Evolutionary conservation across 202 grass and related monocot species (phyloP).

Genomic region (Carex arenaria): DNA sequence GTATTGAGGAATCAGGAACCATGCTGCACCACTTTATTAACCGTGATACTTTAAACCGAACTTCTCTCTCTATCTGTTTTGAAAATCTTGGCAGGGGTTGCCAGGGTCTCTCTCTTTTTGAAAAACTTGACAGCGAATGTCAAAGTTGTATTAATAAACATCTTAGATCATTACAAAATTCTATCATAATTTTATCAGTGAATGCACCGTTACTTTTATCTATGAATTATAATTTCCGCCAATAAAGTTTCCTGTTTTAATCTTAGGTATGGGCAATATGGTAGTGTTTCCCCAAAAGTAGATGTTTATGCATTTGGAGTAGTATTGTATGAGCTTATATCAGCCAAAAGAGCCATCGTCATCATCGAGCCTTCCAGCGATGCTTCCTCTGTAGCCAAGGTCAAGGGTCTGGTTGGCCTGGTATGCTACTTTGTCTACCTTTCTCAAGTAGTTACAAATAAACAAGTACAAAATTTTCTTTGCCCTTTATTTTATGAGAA

Average conservation of each 20-base stretch:
- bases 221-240: neutral
- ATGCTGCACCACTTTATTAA: too few species aligned
- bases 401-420: slow-evolving; percentile 76
- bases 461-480: neutral
- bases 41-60: too few species aligned
- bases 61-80: too few species aligned
- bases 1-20: too few species aligned
- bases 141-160: too few species aligned
- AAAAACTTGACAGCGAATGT: too few species aligned
- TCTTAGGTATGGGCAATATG: slow-evolving; percentile 68
- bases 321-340: slow-evolving; percentile 94
- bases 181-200: neutral
- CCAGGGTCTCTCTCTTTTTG: too few species aligned
- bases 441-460: neutral
- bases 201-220: neutral
- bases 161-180: too few species aligned
- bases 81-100: too few species aligned
- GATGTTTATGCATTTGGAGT: slow-evolving; percentile 97
- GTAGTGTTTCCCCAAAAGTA: slow-evolving; percentile 84
- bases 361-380: slow-evolving; percentile 26
- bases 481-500: neutral
- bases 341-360: slow-evolving; percentile 82
- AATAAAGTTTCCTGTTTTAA: neutral
- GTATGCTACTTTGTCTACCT: slow-evolving; percentile 32
- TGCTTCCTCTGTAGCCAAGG: slow-evolving; percentile 24